phyloP scores from a whole-genome alignment of 1,284 basidiomycete genomes.

The Ganoderma resinaceum region DNA sequence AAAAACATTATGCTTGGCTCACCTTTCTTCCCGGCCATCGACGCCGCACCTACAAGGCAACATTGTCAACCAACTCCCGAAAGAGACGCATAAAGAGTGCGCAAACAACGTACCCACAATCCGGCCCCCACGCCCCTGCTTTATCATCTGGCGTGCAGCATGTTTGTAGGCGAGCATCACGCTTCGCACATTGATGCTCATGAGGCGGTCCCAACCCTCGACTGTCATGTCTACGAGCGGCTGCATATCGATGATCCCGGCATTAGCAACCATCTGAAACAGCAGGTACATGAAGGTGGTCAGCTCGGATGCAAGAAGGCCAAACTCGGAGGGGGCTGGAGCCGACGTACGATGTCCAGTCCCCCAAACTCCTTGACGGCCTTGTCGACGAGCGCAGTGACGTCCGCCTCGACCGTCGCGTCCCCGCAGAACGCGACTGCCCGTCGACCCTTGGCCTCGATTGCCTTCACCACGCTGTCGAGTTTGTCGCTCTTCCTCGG shows the following conservation, averaged over 20 bases:
- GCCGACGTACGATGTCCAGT: constrained; percentile 34
- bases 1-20: neutral
- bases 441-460: constrained; percentile 40
- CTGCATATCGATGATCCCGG: constrained; percentile 29
- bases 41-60: constrained; percentile 30
- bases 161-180: constrained; percentile 43
- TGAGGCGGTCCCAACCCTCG: constrained; percentile 33
- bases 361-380: constrained; percentile 37
- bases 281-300: neutral
- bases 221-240: constrained; percentile 28
- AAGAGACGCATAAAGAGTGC: neutral
- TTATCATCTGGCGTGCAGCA: constrained; percentile 36
- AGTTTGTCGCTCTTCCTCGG: constrained; percentile 38
- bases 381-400: constrained; percentile 43
- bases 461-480: constrained; percentile 39
- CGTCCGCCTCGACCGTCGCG: constrained; percentile 46
- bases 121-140: constrained; percentile 41
- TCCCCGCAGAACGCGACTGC: constrained; percentile 41
- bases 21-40: constrained; percentile 34
- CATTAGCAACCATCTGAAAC: constrained; percentile 41
- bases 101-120: constrained; percentile 36
- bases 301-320: neutral
- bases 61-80: neutral
- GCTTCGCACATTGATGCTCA: constrained; percentile 39
- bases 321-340: neutral